Conservation (phyloP, 2,329 filamentous ascomycete genomes). For the Aspergillus tamarii region DNA sequence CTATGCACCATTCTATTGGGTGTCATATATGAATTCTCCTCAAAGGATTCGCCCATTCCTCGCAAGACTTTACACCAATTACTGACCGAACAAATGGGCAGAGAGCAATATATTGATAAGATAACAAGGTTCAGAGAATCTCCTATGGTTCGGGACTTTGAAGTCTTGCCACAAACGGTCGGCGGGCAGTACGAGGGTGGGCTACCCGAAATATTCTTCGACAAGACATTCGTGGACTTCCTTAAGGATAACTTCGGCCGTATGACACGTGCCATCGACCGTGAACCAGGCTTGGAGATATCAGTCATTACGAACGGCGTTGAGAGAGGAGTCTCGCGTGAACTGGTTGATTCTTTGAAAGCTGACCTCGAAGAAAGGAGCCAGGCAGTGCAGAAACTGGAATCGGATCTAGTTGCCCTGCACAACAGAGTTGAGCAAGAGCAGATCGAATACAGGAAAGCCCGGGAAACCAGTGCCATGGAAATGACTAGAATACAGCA, state of each 20-base stretch:
- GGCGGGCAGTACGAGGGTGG: conserved; percentile 56
- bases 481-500: conserved; percentile 64
- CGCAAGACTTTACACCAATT: conserved; percentile 79
- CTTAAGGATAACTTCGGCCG: conserved; percentile 95
- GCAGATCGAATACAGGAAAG: conserved; percentile 70
- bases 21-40: conserved; percentile 94
- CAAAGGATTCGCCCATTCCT: conserved; percentile 90
- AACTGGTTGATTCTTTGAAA: conserved; percentile 84
- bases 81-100: conserved; percentile 74
- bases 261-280: conserved; percentile 80
- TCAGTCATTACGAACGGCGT: conserved; percentile 77
- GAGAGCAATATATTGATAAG: conserved; percentile 84
- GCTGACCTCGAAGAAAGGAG: conserved; percentile 76
- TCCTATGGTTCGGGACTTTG: conserved; percentile 82
- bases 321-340: conserved; percentile 89
- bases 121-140: conserved; percentile 77
- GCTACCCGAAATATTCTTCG: conserved; percentile 82
- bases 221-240: conserved; percentile 85
- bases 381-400: conserved; percentile 59
- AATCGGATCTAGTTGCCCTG: conserved; percentile 58
- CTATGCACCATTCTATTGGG: conserved; percentile 83
- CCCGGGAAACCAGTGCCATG: conserved; percentile 60
- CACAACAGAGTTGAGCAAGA: conserved; percentile 68
- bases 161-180: conserved; percentile 75
- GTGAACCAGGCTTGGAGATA: conserved; percentile 85